A percentile compares a stretch with the other conserved stretches of the same genome.
Conservation (phyloP, 1,139 yeast species). For the Kurtzmaniella quercitrusa region DNA sequence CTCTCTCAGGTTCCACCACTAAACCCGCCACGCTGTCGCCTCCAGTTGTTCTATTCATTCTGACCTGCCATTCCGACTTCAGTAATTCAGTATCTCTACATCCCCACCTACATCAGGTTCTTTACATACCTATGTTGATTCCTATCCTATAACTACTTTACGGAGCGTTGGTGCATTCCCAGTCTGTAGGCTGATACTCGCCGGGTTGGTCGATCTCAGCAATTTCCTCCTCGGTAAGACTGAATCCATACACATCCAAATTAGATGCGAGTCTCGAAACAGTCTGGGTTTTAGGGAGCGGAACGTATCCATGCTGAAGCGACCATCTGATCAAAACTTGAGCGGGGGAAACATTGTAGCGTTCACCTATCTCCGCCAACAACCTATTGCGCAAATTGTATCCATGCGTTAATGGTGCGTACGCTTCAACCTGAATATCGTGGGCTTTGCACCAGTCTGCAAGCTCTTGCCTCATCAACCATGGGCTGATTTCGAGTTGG, state of each 20-base stretch:
- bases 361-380: conserved; percentile 29
- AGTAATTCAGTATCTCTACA: too few relatives aligned
- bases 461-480: conserved; percentile 66
- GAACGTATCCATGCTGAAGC: conserved; percentile 53
- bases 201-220: conserved; percentile 19
- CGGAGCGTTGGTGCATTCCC: conserved; percentile 63
- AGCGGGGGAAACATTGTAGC: conserved; percentile 34
- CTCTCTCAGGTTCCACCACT: too few relatives aligned
- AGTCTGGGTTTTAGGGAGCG: conserved; percentile 58
- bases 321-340: conserved; percentile 47
- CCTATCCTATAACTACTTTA: conserved; percentile 12
- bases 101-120: too few relatives aligned
- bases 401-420: conserved; percentile 50
- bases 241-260: conserved; percentile 31
- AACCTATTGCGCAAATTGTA: conserved; percentile 43
- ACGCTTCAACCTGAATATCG: conserved; percentile 33
- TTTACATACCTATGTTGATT: too few relatives aligned
- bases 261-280: conserved; percentile 31
- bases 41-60: too few relatives aligned
- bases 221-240: conserved; percentile 44
- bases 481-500: conserved; percentile 71
- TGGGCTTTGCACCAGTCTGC: conserved; percentile 46
- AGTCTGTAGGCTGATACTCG: conserved; percentile 48
- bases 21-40: too few relatives aligned
- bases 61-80: too few relatives aligned